phyloP scores from a whole-genome alignment of 257 asterid genomes.

The Solanum etuberosum region DNA sequence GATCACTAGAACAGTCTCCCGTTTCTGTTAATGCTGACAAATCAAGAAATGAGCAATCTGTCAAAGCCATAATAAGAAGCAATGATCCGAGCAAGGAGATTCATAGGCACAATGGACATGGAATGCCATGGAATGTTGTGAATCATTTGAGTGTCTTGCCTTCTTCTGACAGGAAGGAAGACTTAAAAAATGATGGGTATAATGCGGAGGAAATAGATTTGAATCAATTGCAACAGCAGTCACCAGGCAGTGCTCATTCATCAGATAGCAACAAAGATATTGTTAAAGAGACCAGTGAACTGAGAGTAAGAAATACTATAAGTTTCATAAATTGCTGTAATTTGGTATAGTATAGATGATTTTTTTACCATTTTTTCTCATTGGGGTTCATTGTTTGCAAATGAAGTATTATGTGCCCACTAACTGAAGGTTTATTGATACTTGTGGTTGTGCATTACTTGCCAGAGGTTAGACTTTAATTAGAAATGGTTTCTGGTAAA shows the following conservation, averaged over 20 bases:
- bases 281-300: neutral
- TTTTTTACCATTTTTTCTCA: neutral
- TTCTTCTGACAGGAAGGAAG: neutral
- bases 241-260: slow-evolving; percentile 4
- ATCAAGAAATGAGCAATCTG: neutral
- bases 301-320: neutral
- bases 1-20: neutral
- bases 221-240: slow-evolving; percentile 7
- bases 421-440: neutral
- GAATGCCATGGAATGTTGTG: neutral
- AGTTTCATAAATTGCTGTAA: neutral
- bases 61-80: neutral
- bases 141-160: neutral
- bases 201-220: slow-evolving; percentile 4
- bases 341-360: neutral
- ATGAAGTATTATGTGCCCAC: neutral
- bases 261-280: slow-evolving; percentile 4
- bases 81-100: neutral
- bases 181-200: neutral
- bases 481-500: neutral
- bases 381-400: neutral
- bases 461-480: neutral
- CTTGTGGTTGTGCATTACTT: neutral
- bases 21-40: neutral
- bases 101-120: neutral